Evolutionary conservation across 2,329 filamentous ascomycete species (phyloP), one percentile per base, ranked within the genome.

Genomic region (Stachybotrys chlorohalonatus): DNA sequence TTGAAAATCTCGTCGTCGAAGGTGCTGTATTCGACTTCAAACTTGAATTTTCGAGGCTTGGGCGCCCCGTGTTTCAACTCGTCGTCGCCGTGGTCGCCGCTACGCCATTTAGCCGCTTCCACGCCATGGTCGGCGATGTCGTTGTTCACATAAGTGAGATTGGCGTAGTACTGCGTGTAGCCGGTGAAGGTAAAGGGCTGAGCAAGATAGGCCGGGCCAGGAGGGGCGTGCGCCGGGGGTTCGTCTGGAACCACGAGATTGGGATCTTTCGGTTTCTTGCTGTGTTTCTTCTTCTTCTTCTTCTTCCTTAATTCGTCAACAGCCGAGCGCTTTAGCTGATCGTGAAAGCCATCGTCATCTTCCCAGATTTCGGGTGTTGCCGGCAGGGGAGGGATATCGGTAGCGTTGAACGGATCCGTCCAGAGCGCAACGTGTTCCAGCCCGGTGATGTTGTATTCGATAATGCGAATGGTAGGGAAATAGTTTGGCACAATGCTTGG

Each of bases 401-500:
- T n/a, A 17, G 36, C 48, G 31, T 64, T 56, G 17, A 62, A 63
- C 1, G 64, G 54, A 52, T 75, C 74, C 1, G 63, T 59, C 80
- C 81, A 83, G 1, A 75, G 69, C 1, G 72, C 64, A 0, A 68
- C 62, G 53, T 82, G 64, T 59, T 90, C 87, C 4, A 96, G 68
- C 0, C 90, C 90, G 0, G 78, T 89, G 54, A 90, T 90, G 67
- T 99, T 97, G 76, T 97, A 99, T 65, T 96, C 90, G 59, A 93
- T 77, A n/a, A 99, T 80, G n/a, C 92, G 83, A 36, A 96, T 71
- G 1, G 89, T 91, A 0, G 93, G 94, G 60, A 92, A 94, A 70
- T 90, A 95, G 66, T 94, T 96, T 7, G 93, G 94, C 8, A 97
- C 89, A 45, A 99, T 76, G 66, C 92, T 97, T 0, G 93, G 89